phyloP scores from a whole-genome alignment of 2,329 filamentous ascomycete genomes.

The Penicillium oxalicum region DNA sequence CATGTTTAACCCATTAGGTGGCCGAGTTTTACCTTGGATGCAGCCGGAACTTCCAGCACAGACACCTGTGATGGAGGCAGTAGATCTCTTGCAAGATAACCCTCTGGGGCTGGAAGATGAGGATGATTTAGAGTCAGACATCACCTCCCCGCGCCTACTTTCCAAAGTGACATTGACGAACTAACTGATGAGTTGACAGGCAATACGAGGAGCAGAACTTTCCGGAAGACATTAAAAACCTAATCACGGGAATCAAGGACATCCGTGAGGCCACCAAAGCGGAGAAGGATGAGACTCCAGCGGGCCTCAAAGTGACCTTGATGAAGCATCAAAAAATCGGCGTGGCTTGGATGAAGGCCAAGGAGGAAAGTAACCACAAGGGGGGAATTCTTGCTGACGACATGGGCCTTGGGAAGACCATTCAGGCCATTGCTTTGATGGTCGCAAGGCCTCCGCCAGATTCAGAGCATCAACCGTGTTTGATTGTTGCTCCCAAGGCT shows the following conservation, averaged over 20 bases:
- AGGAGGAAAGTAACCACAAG: conserved; percentile 65
- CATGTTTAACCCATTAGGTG: background rate
- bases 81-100: conserved; percentile 11
- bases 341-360: conserved; percentile 67
- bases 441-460: conserved; percentile 59
- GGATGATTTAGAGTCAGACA: conserved; percentile 6
- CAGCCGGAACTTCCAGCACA: background rate
- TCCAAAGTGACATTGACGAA: no score
- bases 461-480: conserved; percentile 61
- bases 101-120: conserved; percentile 7
- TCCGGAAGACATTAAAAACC: conserved; percentile 61
- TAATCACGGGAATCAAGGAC: conserved; percentile 67
- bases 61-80: background rate
- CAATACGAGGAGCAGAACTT: conserved; percentile 39
- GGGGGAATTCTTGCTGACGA: conserved; percentile 74
- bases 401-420: conserved; percentile 80
- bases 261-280: conserved; percentile 60
- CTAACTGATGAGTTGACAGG: conserved; percentile 10
- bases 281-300: conserved; percentile 62
- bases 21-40: conserved; percentile 10
- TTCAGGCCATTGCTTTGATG: conserved; percentile 75
- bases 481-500: conserved; percentile 75
- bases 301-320: conserved; percentile 60
- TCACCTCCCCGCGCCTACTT: background rate
- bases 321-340: conserved; percentile 80